Evolutionary conservation across 495 filamentous ascomycete species (phyloP).

Genomic region (Rusavskia elegans): DNA sequence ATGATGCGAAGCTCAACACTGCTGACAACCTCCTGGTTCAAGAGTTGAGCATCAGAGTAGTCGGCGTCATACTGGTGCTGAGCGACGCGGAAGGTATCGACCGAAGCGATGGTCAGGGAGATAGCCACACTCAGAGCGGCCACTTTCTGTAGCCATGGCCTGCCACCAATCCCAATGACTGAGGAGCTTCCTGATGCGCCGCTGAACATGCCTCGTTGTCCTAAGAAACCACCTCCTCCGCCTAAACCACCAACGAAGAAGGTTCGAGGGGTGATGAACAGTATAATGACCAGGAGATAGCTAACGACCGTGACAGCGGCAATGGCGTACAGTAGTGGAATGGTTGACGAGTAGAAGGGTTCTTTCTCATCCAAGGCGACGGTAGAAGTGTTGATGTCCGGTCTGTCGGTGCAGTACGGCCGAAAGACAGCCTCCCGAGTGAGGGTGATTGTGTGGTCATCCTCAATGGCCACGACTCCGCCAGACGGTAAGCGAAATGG

Average conservation of each 20-base stretch:
- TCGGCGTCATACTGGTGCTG: conserved; percentile 60
- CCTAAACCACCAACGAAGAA: conserved; percentile 69
- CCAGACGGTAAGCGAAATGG: conserved; percentile 46
- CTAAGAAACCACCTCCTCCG: conserved; percentile 53
- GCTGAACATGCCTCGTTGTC: conserved; percentile 71
- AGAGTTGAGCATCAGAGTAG: conserved; percentile 50
- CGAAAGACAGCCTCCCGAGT: conserved; percentile 44
- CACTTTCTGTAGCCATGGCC: conserved; percentile 92
- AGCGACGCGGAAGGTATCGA: conserved; percentile 73
- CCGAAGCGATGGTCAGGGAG: conserved; percentile 82
- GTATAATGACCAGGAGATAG: conserved; percentile 87
- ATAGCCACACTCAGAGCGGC: conserved; percentile 81
- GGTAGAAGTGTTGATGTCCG: conserved; percentile 18
- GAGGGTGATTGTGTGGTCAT: conserved; percentile 42
- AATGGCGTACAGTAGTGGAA: conserved; percentile 82
- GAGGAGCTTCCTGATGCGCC: conserved; percentile 53
- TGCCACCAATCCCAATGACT: conserved; percentile 70
- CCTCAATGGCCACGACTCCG: conserved; percentile 43
- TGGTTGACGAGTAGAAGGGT: conserved; percentile 84
- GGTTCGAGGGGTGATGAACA: conserved; percentile 79
- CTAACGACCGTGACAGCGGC: conserved; percentile 81
- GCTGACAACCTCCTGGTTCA: conserved; percentile 61
- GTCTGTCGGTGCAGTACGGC: conserved; percentile 38
- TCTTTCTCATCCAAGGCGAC: conserved; percentile 47
- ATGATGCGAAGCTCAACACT: conserved; percentile 76